phyloP scores from a whole-genome alignment of 257 asterid species.

The Salvia hispanica region DNA sequence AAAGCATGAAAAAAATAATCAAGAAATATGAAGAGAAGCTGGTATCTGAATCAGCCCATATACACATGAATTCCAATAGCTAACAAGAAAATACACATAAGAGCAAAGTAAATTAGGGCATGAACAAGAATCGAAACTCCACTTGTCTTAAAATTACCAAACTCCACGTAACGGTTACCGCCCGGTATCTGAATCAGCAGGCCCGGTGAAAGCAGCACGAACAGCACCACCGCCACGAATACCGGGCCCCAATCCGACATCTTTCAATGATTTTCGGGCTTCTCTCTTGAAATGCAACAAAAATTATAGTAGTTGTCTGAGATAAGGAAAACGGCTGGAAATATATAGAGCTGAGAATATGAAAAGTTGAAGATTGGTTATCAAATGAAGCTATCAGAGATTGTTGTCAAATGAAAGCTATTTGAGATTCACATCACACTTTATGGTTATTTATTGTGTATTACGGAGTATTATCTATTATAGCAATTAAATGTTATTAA shows the following conservation, averaged over 20 bases:
- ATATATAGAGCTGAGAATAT: not conserved
- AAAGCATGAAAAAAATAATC: not conserved
- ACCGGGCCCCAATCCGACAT: constrained; percentile 98
- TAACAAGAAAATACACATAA: constrained; percentile 75
- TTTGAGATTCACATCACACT: constrained; percentile 39
- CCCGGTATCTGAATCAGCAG: constrained; percentile 86
- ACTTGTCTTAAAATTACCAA: constrained; percentile 81
- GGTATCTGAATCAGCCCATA: constrained; percentile 42
- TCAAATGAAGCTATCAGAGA: constrained; percentile 12
- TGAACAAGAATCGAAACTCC: constrained; percentile 80
- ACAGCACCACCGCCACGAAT: constrained; percentile 81
- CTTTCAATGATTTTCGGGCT: not conserved
- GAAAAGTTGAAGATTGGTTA: constrained; percentile 29
- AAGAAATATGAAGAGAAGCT: not conserved
- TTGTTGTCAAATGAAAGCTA: constrained; percentile 17
- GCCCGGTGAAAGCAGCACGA: constrained; percentile 81
- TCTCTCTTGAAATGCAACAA: too few relatives aligned
- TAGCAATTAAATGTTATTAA: too few relatives aligned
- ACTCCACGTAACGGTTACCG: constrained; percentile 65
- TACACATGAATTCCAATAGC: constrained; percentile 77
- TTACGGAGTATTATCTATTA: too few relatives aligned
- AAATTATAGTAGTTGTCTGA: not conserved
- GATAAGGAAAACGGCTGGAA: constrained; percentile 3
- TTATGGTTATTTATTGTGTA: constrained; percentile 13
- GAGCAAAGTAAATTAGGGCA: constrained; percentile 69